A percentile compares a stretch with the other conserved stretches of the same genome.
phyloP scores from a whole-genome alignment of 768 basidiomycete genomes.

The Termitomyces titanicus region DNA sequence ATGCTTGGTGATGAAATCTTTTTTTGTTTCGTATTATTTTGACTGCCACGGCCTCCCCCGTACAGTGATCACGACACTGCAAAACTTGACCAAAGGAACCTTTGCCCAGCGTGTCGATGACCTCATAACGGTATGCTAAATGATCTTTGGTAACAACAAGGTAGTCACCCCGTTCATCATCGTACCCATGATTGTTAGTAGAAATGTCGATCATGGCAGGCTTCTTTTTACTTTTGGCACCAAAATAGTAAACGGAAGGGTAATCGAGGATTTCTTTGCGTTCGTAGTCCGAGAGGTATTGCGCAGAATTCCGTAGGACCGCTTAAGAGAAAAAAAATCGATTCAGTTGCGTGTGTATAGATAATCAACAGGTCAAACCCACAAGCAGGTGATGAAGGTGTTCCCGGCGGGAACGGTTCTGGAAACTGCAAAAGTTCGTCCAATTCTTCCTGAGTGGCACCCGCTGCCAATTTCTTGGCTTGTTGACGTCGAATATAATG shows the following conservation, averaged over 20 bases:
- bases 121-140: conserved; percentile 94
- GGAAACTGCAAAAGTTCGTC: conserved; percentile 91
- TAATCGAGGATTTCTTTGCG: conserved; percentile 89
- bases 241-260: conserved; percentile 78
- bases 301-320: conserved; percentile 61
- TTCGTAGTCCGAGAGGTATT: conserved; percentile 83
- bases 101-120: conserved; percentile 90
- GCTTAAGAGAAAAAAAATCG: conserved; percentile 38
- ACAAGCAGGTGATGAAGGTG: conserved; percentile 70
- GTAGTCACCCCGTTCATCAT: conserved; percentile 98
- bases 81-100: conserved; percentile 98
- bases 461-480: conserved; percentile 79
- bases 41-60: conserved; percentile 95
- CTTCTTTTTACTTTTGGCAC: conserved; percentile 81
- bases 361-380: conserved; percentile 24
- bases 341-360: conserved; percentile 7
- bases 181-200: conserved; percentile 90
- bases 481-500: conserved; percentile 90
- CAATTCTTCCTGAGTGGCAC: conserved; percentile 82
- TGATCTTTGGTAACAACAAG: conserved; percentile 88
- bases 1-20: conserved; percentile 95
- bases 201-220: conserved; percentile 66
- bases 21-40: conserved; percentile 99
- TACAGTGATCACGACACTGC: conserved; percentile 91
- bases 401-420: conserved; percentile 74